Base-by-base conservation (phyloP, 164 flowering plant genomes). In the Sedum album region DNA sequence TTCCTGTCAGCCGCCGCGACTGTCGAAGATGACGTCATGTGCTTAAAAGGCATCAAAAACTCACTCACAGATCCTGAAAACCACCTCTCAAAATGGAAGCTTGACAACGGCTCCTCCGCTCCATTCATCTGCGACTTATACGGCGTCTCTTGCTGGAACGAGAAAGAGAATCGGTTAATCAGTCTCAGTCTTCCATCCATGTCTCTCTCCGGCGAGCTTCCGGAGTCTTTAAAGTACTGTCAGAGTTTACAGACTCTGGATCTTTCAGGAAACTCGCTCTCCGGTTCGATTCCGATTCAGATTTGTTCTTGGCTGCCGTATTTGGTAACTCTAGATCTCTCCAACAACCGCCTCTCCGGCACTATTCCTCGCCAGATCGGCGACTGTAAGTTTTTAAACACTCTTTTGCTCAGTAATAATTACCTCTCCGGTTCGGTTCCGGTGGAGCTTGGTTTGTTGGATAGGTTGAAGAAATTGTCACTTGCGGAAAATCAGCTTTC, bases 111-210 rank as follows among this genome's bases (percentile, higher is more conserved):
- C 76, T 17, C 72, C 0, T n/a, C 86, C 1, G 73, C 71, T 10
- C 84, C 80, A 0, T 77, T 67, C 70, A 44, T 87, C 41, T 87
- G 89, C 82, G 69, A 74, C 5, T 80, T 84, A 67, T 78, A 72
- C 5, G 89, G 88, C 4, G 85, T 83, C 3, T 21, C 84, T 0
- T 87, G 89, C 75, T 87, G 92, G 92, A 87, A 85, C 67, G 80
- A 74, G 33, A 78, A 69, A 7, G 92, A 87, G 70, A 82, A 84
- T 38, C 76, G 89, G 20, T 23, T 87, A 0, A 39, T 83, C 69
- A 73, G 55, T 30, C 76, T 87, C 17, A 72, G 80, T 11, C 81
- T 84, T 15, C 73, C 78, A 0, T 79, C 73, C 23, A 73, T 85
- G 77, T 23, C 55, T 60, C 79, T 87, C 23, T 57, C 76, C 1